Percentiles rank a stretch among this genome's conserved stretches.
phyloP scores from a whole-genome alignment of 1,139 yeast genomes.

The Suhomyces bokatorum region DNA sequence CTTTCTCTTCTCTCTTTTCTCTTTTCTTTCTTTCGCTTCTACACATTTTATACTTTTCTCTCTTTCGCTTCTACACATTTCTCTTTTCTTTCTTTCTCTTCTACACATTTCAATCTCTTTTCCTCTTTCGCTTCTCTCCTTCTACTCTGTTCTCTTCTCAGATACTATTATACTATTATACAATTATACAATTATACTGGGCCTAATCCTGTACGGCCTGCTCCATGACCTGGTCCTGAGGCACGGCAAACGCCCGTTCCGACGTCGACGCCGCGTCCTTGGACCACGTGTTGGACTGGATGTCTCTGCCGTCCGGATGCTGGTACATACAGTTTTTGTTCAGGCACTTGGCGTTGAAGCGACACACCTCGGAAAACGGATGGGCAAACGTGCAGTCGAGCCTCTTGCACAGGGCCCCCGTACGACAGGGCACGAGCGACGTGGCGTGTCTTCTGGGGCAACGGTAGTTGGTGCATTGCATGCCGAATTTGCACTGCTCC shows the following conservation, averaged over 20 bases:
- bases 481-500: conserved; percentile 81
- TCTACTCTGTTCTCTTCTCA: too few species aligned
- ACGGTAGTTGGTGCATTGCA: conserved; percentile 68
- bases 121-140: too few species aligned
- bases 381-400: conserved; percentile 81
- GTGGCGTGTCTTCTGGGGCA: conserved; percentile 88
- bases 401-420: conserved; percentile 74
- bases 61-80: too few species aligned
- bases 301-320: conserved; percentile 74
- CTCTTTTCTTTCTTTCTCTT: too few species aligned
- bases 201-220: conserved; percentile 51
- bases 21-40: too few species aligned
- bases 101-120: too few species aligned
- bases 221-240: conserved; percentile 75
- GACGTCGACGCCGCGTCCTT: conserved; percentile 32
- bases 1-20: too few species aligned
- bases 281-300: conserved; percentile 47
- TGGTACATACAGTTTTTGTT: conserved; percentile 68
- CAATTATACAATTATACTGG: not conserved
- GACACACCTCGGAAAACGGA: conserved; percentile 76
- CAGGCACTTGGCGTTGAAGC: conserved; percentile 72
- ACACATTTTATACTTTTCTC: too few species aligned
- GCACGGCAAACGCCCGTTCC: conserved; percentile 71
- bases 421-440: conserved; percentile 71
- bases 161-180: not conserved